Base-by-base conservation (phyloP, 495 filamentous ascomycete genomes). In the Aspergillus homomorphus region DNA sequence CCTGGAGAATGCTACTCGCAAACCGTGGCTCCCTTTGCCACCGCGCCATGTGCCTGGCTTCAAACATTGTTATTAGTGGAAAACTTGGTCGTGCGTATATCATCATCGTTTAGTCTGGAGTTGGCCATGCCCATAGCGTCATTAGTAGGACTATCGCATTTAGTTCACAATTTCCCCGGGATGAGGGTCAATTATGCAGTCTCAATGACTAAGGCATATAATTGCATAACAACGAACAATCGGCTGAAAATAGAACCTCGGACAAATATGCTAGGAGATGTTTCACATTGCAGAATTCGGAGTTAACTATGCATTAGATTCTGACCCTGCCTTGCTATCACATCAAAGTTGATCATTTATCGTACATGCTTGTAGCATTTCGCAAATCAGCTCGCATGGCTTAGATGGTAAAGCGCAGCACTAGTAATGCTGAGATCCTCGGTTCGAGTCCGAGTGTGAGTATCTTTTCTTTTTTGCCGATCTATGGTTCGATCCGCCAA, bases 81-180 rank as follows among this genome's bases (percentile, higher is more conserved):
- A 51, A 51, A 18, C 48, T 22, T 19, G 26, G 28, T 20, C 9
- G 43, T 41, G 26, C 23, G 12, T 23, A 57, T 57, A 49, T 26
- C 53, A 45, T 55, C 24, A 44, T 55, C 53, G 23, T 26, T 28
- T 46, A 23, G 12, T 33, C 23, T n/a, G 22, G n/a, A 51, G 24
- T 26, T 28, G 16, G 22, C 23, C 22, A 28, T 51, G 23, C 48
- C 48, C 22, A 51, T 51, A 51, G 48, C 48, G 48, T 51, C 48
- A 51, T 51, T 28, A n/a, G 21, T 15, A 7, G 33, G 33, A 38
- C 33, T 38, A 38, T 2, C 26, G 10, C 26, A 30, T 10, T 30
- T 30, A 30, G 26, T 30, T 4, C 26, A 30, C 10, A 10, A 12
- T 38, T 38, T 38, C 33, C 26, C 26, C 33, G 33, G 33, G 5